phyloP scores from a whole-genome alignment of 805 yeast genomes.

The Debaryomyces castellii region DNA sequence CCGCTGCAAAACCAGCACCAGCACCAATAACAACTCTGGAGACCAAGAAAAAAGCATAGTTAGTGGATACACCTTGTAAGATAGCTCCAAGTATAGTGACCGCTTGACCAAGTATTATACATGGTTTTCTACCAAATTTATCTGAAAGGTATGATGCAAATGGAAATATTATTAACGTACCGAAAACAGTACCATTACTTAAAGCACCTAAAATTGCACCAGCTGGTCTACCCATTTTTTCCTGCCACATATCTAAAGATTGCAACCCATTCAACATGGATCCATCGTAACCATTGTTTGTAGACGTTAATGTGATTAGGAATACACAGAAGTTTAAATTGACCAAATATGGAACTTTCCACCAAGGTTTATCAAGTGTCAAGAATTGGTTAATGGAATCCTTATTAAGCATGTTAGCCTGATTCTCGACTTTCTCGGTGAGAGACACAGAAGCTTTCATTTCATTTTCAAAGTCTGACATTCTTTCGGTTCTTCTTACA shows the following conservation, averaged over 20 bases:
- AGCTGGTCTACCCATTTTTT: conserved; percentile 36
- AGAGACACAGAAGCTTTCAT: neutral
- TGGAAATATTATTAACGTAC: conserved; percentile 31
- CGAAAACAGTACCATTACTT: conserved; percentile 43
- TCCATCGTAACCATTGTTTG: conserved; percentile 51
- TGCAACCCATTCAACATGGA: conserved; percentile 53
- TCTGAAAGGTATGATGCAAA: conserved; percentile 33
- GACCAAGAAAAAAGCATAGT: conserved; percentile 38
- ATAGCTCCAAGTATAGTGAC: conserved; percentile 33
- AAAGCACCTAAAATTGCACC: conserved; percentile 43
- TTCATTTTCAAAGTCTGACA: neutral
- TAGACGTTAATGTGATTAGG: conserved; percentile 45
- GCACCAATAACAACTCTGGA: conserved; percentile 50
- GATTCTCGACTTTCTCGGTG: neutral
- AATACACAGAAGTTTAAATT: conserved; percentile 37
- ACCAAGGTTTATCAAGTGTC: neutral
- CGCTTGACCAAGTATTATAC: conserved; percentile 22
- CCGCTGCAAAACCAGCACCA: conserved; percentile 41
- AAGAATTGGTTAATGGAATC: neutral
- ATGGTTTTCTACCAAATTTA: conserved; percentile 39
- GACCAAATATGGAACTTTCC: conserved; percentile 28
- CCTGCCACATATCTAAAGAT: conserved; percentile 40
- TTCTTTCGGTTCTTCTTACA: neutral
- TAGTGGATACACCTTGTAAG: conserved; percentile 36
- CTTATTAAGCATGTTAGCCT: neutral